These are phyloP conservation scores for Termitomyces sp. DNA, from an alignment of 768 basidiomycete genomes.

Conservation along the genomic window DNA sequence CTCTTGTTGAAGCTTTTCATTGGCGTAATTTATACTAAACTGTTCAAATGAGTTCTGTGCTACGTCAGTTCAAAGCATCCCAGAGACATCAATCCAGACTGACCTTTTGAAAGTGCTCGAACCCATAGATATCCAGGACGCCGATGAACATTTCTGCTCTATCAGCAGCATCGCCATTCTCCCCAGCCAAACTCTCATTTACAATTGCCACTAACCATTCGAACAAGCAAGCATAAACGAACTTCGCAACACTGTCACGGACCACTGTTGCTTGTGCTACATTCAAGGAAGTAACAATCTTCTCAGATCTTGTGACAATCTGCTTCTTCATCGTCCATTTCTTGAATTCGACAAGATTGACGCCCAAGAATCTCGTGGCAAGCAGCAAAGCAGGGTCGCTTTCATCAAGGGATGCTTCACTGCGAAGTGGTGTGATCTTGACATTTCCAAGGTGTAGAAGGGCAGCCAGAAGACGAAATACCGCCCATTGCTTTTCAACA, in stretches of 20 bases:
- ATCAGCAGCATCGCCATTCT: constrained; percentile 84
- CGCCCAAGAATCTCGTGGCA: constrained; percentile 86
- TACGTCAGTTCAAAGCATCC: background rate
- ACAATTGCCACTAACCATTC: constrained; percentile 98
- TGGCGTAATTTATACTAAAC: constrained; percentile 99
- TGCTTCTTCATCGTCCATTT: constrained; percentile 99
- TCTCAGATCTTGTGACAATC: constrained; percentile 89
- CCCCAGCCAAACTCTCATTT: constrained; percentile 96
- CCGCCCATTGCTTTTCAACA: constrained; percentile 97
- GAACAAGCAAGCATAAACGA: constrained; percentile 97
- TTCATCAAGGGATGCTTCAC: constrained; percentile 81
- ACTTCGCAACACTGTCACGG: constrained; percentile 95
- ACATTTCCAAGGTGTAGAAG: constrained; percentile 98
- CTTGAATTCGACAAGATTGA: constrained; percentile 90
- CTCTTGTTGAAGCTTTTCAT: constrained; percentile 97
- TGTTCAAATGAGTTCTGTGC: constrained; percentile 87
- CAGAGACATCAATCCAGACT: background rate
- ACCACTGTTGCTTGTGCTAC: constrained; percentile 90
- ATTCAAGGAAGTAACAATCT: constrained; percentile 86
- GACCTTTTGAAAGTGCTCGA: constrained; percentile 96
- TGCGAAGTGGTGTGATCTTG: constrained; percentile 76
- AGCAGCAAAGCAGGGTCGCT: constrained; percentile 73
- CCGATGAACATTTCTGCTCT: constrained; percentile 98
- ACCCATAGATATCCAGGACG: constrained; percentile 96
- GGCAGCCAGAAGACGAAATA: constrained; percentile 89